These are phyloP conservation scores for Bolboschoenoplectus hybrid DNA, from an alignment of 202 grass and related monocot genomes.

Conservation along the genomic window DNA sequence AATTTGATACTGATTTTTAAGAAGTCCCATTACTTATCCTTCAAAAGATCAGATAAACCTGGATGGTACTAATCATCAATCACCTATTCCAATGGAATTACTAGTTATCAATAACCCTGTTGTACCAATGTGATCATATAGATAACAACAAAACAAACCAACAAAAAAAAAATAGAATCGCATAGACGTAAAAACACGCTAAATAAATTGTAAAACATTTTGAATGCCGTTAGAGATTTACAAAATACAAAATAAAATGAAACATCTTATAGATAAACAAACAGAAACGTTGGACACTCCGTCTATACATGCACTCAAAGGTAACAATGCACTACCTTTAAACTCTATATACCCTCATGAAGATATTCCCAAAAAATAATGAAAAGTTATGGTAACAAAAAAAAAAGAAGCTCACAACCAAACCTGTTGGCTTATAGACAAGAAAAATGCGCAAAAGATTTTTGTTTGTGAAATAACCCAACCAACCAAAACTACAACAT, in stretches of 20 bases:
- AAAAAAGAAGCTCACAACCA: constrained; percentile 38
- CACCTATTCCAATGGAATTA: background rate
- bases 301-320: constrained; percentile 41
- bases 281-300: constrained; percentile 28
- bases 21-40: background rate
- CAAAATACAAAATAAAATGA: constrained; percentile 22
- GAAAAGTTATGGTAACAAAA: constrained; percentile 17
- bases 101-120: background rate
- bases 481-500: constrained; percentile 42
- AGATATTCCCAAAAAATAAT: constrained; percentile 33
- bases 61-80: background rate
- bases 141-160: background rate
- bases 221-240: constrained; percentile 2
- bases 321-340: constrained; percentile 33
- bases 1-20: background rate
- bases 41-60: background rate
- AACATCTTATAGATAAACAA: constrained; percentile 33
- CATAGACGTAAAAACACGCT: background rate
- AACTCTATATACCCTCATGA: constrained; percentile 31
- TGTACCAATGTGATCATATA: background rate
- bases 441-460: constrained; percentile 30
- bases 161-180: background rate
- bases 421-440: constrained; percentile 45
- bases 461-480: constrained; percentile 26
- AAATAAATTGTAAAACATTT: constrained; percentile 7